Evolutionary conservation across 129 eudicot genomes (phyloP).

Genomic region (Arctium minus): DNA sequence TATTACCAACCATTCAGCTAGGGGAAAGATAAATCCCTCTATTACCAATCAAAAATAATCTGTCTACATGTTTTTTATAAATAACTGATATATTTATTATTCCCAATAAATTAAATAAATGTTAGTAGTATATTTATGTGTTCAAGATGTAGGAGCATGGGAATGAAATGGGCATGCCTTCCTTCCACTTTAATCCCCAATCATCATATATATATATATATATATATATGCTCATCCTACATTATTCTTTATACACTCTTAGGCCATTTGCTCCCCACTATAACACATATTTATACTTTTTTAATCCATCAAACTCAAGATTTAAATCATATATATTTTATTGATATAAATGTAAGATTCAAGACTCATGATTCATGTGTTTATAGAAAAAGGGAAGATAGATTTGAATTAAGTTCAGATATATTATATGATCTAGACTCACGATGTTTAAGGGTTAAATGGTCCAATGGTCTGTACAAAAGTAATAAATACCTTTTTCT

Average conservation of each 20-base stretch:
- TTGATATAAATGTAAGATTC: background rate
- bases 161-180: slow-evolving; percentile 27
- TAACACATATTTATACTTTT: background rate
- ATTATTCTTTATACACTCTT: slow-evolving; percentile 12
- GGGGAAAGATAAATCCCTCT: background rate
- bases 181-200: slow-evolving; percentile 26
- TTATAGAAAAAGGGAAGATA: background rate
- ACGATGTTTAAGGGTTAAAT: background rate
- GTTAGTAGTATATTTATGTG: slow-evolving; percentile 4
- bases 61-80: background rate
- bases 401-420: background rate
- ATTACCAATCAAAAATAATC: background rate
- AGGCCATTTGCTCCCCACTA: slow-evolving; percentile 25
- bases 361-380: background rate
- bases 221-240: background rate
- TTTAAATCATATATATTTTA: background rate
- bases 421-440: background rate
- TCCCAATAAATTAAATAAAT: slow-evolving; percentile 18
- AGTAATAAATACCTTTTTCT: background rate
- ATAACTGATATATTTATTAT: background rate
- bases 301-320: background rate
- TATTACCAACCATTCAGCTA: background rate
- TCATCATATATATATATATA: background rate
- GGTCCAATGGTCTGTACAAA: slow-evolving; percentile 1
- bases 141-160: slow-evolving; percentile 19